Conservation (phyloP, 257 asterid species). For the Misopates orontium region DNA sequence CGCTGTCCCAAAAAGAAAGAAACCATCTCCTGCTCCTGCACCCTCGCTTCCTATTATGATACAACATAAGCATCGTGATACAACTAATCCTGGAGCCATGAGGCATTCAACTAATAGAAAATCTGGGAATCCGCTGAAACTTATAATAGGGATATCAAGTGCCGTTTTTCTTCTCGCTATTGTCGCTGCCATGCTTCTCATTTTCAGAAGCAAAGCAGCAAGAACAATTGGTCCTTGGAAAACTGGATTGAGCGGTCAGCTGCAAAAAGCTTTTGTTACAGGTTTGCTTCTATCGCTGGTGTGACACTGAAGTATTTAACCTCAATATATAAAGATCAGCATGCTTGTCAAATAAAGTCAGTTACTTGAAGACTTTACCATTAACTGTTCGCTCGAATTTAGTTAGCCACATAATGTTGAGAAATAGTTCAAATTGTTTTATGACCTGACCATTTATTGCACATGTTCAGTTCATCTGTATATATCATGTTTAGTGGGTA, state of each 20-base stretch:
- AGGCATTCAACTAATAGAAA: conserved; percentile 27
- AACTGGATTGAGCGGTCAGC: conserved; percentile 89
- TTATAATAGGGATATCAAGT: conserved; percentile 44
- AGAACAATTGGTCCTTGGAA: conserved; percentile 79
- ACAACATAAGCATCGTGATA: no score
- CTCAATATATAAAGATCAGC: no score
- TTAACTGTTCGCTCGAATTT: no score
- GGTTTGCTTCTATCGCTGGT: conserved; percentile 44
- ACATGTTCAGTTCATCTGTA: no score
- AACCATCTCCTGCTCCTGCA: conserved; percentile 32
- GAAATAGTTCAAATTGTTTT: no score
- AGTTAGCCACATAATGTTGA: no score
- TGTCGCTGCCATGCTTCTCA: conserved; percentile 39
- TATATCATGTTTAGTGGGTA: no score
- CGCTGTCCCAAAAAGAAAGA: conserved; percentile 48
- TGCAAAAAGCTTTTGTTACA: conserved; percentile 88
- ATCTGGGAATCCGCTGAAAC: conserved; percentile 41
- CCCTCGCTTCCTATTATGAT: conserved; percentile 9
- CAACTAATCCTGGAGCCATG: conserved; percentile 27
- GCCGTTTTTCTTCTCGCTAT: conserved; percentile 44
- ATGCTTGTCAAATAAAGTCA: no score
- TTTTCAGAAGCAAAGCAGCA: conserved; percentile 65
- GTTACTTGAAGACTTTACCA: no score
- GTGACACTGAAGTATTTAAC: no score
- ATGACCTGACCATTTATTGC: no score